Percentiles rank a stretch among this genome's conserved stretches.
Conservation (phyloP, 2,329 filamentous ascomycete species). For the Fusarium dimerum region DNA sequence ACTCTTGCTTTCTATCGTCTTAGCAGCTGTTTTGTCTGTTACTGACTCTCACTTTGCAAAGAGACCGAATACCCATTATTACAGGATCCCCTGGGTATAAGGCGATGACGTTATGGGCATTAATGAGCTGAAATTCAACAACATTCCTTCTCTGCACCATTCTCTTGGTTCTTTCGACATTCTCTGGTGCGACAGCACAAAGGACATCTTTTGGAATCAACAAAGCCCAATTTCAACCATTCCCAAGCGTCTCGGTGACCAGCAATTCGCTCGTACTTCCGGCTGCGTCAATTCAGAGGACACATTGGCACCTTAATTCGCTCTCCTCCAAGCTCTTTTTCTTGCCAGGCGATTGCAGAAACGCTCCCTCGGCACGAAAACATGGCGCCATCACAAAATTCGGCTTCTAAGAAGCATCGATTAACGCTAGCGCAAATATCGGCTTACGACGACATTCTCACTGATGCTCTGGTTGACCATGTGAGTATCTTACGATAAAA, state of each 20-base stretch:
- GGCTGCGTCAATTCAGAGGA: background rate
- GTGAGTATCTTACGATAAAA: slow-evolving; percentile 55
- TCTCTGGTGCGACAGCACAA: background rate
- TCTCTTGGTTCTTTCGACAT: slow-evolving; percentile 9
- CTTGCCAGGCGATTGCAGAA: background rate
- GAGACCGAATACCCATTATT: slow-evolving; percentile 14
- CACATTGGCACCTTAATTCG: background rate
- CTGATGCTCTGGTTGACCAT: slow-evolving; percentile 92
- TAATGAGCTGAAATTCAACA: slow-evolving; percentile 24
- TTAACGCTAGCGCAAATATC: slow-evolving; percentile 86
- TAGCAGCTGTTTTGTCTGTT: slow-evolving; percentile 4
- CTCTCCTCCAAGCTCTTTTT: background rate
- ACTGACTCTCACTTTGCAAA: slow-evolving; percentile 6
- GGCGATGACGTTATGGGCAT: slow-evolving; percentile 30
- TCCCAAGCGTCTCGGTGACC: background rate
- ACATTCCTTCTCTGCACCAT: slow-evolving; percentile 11
- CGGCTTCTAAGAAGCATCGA: slow-evolving; percentile 61
- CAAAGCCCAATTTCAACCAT: background rate
- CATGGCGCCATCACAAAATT: slow-evolving; percentile 40
- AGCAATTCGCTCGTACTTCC: background rate
- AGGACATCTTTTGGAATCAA: background rate
- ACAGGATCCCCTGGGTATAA: slow-evolving; percentile 8
- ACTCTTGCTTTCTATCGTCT: slow-evolving; percentile 9
- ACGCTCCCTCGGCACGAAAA: slow-evolving; percentile 1
- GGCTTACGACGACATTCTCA: slow-evolving; percentile 92